Evolutionary conservation across 2,329 filamentous ascomycete species (phyloP).

Genomic region (Phaeomoniella chlamydospora): DNA sequence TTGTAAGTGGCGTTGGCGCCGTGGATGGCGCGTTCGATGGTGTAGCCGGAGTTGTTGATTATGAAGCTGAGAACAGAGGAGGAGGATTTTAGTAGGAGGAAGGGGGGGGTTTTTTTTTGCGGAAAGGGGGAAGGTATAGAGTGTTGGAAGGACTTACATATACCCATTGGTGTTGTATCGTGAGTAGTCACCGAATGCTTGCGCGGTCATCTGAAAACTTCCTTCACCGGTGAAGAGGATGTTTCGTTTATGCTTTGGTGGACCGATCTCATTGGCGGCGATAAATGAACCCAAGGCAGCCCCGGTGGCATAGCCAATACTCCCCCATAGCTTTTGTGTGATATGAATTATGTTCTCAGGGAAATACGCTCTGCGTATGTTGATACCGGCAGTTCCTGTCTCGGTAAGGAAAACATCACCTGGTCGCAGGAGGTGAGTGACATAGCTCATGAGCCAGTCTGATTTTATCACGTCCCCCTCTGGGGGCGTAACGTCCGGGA

Average conservation of each 20-base stretch:
- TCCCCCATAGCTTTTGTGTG: slow-evolving; percentile 62
- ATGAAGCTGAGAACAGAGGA: slow-evolving; percentile 65
- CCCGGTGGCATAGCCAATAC: slow-evolving; percentile 51
- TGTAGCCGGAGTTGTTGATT: slow-evolving; percentile 79
- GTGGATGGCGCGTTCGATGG: slow-evolving; percentile 80
- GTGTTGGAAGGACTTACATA: not conserved
- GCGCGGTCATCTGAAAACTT: slow-evolving; percentile 69
- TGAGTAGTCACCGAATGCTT: slow-evolving; percentile 47
- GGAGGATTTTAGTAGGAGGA: too few species aligned
- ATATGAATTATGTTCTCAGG: slow-evolving; percentile 64
- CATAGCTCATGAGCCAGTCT: not conserved
- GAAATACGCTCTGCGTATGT: slow-evolving; percentile 74
- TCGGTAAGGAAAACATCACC: slow-evolving; percentile 73
- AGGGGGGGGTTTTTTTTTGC: not conserved
- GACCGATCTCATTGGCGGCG: slow-evolving; percentile 51
- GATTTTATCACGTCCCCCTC: not conserved
- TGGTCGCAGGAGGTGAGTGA: slow-evolving; percentile 36
- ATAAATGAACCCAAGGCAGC: slow-evolving; percentile 56
- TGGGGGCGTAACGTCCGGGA: not conserved
- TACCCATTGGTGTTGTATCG: not conserved
- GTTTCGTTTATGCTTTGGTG: slow-evolving; percentile 42
- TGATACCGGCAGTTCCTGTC: slow-evolving; percentile 78
- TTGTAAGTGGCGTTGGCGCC: slow-evolving; percentile 70
- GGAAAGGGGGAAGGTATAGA: not conserved
- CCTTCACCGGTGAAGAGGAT: slow-evolving; percentile 85